These are phyloP conservation scores for Thelephora terrestris DNA, from an alignment of 1,284 basidiomycete genomes.

Conservation along the genomic window DNA sequence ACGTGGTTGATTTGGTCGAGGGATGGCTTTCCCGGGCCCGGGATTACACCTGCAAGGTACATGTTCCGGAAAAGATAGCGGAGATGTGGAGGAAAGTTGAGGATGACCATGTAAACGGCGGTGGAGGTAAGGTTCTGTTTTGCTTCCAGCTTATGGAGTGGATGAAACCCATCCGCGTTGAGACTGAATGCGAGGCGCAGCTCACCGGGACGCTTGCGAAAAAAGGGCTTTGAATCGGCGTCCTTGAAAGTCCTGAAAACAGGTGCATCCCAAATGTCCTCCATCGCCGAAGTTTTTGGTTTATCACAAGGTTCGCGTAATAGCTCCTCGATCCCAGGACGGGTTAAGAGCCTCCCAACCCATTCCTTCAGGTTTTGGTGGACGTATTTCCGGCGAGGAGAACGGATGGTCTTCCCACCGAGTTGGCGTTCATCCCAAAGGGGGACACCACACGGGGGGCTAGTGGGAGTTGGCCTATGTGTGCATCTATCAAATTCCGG, in stretches of 20 bases:
- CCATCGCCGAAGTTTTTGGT: constrained; percentile 2
- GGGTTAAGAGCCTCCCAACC: constrained; percentile 17
- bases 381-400: neutral
- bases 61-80: constrained; percentile 16
- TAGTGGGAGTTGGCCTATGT: too few species aligned
- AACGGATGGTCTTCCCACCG: too few species aligned
- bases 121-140: constrained; percentile 8
- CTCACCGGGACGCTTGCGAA: constrained; percentile 3
- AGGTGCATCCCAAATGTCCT: constrained; percentile 12
- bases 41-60: too few species aligned
- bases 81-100: constrained; percentile 19
- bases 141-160: constrained; percentile 9
- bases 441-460: too few species aligned
- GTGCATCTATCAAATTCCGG: too few species aligned
- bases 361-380: constrained; percentile 23
- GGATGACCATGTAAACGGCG: constrained; percentile 16
- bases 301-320: neutral
- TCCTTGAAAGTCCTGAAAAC: constrained; percentile 7
- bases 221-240: constrained; percentile 8
- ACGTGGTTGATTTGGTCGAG: constrained; percentile 25
- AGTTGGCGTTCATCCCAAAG: too few species aligned
- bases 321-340: constrained; percentile 17
- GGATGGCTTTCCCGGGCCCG: constrained; percentile 26
- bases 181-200: constrained; percentile 3
- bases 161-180: constrained; percentile 16